These are phyloP conservation scores for Leptographium flavum DNA, from an alignment of 2,329 filamentous ascomycete genomes.

Conservation along the genomic window DNA sequence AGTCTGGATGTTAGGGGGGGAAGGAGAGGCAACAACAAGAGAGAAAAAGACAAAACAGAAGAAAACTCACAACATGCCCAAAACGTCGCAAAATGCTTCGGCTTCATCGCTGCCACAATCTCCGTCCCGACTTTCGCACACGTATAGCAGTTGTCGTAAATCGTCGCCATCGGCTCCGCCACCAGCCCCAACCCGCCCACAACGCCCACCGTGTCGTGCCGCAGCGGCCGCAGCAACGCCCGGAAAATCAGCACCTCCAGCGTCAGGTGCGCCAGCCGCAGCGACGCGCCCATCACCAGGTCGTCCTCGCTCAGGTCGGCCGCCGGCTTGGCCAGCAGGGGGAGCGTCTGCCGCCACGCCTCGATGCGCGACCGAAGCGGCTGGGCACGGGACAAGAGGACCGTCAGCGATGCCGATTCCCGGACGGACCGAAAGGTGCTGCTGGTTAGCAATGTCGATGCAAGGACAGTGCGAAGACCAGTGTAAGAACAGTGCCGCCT, in stretches of 20 bases:
- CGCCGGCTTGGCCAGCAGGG: constrained; percentile 12
- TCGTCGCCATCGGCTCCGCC: constrained; percentile 13
- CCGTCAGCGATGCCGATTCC: constrained; percentile 3
- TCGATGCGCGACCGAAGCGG: constrained; percentile 14
- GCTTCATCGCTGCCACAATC: constrained; percentile 12
- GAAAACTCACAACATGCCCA: constrained; percentile 12
- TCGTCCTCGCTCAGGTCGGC: constrained; percentile 12
- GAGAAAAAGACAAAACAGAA: not conserved
- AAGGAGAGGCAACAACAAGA: not conserved
- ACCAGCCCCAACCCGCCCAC: constrained; percentile 2
- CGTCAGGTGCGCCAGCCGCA: constrained; percentile 14
- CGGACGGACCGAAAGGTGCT: constrained; percentile 9
- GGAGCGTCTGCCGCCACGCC: constrained; percentile 14
- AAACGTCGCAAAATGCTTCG: constrained; percentile 14
- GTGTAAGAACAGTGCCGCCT: not conserved
- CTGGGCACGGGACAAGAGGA: constrained; percentile 12
- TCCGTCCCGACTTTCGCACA: constrained; percentile 13
- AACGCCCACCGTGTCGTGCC: constrained; percentile 2
- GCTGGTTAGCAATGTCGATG: not conserved
- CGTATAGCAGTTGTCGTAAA: constrained; percentile 14
- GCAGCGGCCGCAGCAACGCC: constrained; percentile 13
- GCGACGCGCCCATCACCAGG: constrained; percentile 11
- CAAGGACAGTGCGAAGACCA: not conserved
- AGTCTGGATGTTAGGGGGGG: constrained; percentile 6
- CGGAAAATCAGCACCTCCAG: constrained; percentile 15